Percentiles rank a stretch among this genome's conserved stretches.
These are phyloP conservation scores for Wickerhamomyces mucosus DNA, from an alignment of 805 yeast genomes.

Conservation along the genomic window DNA sequence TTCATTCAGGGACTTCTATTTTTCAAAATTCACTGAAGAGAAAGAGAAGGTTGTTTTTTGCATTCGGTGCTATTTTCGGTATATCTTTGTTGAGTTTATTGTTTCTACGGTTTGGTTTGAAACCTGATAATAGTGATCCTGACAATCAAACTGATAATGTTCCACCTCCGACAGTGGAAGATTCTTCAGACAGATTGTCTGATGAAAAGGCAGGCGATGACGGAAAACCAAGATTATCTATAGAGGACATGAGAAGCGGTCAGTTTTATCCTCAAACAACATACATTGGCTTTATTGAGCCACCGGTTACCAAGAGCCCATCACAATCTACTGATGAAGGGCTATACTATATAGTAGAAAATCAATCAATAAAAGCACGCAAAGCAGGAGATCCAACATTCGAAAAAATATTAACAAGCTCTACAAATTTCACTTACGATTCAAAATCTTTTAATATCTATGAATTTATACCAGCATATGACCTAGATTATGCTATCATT, in stretches of 20 bases:
- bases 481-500: conserved; percentile 31
- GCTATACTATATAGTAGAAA: conserved; percentile 9
- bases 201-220: neutral
- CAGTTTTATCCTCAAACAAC: conserved; percentile 8
- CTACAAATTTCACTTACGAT: conserved; percentile 5
- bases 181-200: neutral
- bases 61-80: no score
- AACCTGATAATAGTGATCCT: neutral
- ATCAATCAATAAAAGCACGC: conserved; percentile 5
- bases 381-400: conserved; percentile 10
- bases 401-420: conserved; percentile 3
- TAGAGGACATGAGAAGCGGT: conserved; percentile 15
- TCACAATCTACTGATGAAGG: no score
- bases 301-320: conserved; percentile 7
- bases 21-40: no score
- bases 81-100: no score
- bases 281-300: conserved; percentile 9
- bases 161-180: neutral
- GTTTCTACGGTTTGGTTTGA: no score
- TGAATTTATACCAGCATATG: conserved; percentile 14
- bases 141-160: neutral
- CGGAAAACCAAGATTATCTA: conserved; percentile 6
- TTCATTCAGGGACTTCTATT: no score
- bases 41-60: no score
- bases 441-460: conserved; percentile 5